These are phyloP conservation scores for Chloranthus sessilifolius DNA, from an alignment of 164 flowering plant genomes.

Conservation along the genomic window DNA sequence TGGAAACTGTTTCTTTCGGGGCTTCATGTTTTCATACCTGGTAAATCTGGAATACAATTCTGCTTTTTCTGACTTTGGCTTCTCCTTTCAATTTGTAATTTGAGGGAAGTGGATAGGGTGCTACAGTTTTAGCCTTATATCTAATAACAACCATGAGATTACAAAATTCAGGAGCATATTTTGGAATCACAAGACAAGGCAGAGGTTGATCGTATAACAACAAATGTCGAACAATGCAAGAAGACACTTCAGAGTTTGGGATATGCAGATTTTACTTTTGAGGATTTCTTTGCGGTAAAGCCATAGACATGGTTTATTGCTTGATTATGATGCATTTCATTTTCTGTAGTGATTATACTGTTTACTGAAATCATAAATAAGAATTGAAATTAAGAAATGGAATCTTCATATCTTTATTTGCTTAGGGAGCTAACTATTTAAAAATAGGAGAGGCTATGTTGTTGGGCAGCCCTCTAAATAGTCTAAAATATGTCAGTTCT, in stretches of 20 bases:
- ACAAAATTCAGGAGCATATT: constrained; percentile 84
- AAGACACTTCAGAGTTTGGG: constrained; percentile 80
- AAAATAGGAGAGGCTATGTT: no score
- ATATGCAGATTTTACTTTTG: constrained; percentile 88
- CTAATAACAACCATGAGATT: constrained; percentile 18
- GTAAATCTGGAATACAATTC: constrained; percentile 28
- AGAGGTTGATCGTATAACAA: constrained; percentile 75
- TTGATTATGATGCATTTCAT: no score
- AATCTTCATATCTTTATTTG: no score
- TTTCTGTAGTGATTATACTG: no score
- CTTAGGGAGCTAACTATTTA: no score
- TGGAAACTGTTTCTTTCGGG: constrained; percentile 94
- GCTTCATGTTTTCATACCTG: constrained; percentile 95
- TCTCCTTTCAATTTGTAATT: constrained; percentile 17
- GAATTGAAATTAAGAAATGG: no score
- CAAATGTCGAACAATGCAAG: constrained; percentile 74
- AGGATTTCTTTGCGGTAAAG: constrained; percentile 81
- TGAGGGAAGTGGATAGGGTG: constrained; percentile 16
- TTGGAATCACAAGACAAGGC: constrained; percentile 67
- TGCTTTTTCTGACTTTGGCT: constrained; percentile 11
- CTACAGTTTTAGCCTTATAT: constrained; percentile 14
- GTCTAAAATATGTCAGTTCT: no score
- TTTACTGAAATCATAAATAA: no score
- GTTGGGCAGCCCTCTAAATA: no score
- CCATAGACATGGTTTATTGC: no score